Evolutionary conservation across 352 stramenopile genomes (phyloP), one percentile per base, ranked within the genome.

Genomic region (Peronospora belbahrii): DNA sequence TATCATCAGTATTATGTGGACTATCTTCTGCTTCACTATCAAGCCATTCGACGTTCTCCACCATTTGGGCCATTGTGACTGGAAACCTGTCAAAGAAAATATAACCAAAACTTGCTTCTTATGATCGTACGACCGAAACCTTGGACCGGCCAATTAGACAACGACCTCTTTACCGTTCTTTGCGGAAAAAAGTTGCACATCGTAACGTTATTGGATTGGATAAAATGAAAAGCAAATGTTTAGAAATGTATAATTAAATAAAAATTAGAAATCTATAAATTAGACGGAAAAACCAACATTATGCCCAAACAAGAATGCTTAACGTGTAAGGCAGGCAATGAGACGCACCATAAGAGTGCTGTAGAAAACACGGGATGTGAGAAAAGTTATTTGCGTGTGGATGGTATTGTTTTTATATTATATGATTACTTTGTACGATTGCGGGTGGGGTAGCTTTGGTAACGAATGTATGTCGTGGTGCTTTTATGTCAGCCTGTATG

Each of bases 11-110:
- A 6, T 62, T 79, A 47, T 60, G 59, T 28, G 74, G 78, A 23
- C 65, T 82, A 53, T 89, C 78, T 51, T 88, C 78, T 17, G 85
- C 57, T 55, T 89, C 78, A 47, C 71, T 85, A 52, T 89, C 78
- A 20, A 74, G 61, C 69, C 72, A 86, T 33, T 85, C 65, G 30
- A 81, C 67, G 48, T 57, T 39, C 14, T 59, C 46, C 18, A 62
- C 43, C 48, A 55, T 31, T 20, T 65, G 45, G 25, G 58, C 49
- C 49, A 67, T 52, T 10, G 32, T 9, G 40, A 19, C 2, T 9
- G 44, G 15, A n/a, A 20, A 40, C 20, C 5, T 42, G 52, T 19
- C 27, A 42, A 52, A 59, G 42, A 19, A 22, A 25, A 31, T 47
- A 23, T 18, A 13, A 24, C 18, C n/a, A n/a, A n/a, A 50, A 55